Percentiles rank a stretch among this genome's conserved stretches.
Evolutionary conservation across 345 rosid species (phyloP).

Genomic region (Gossypium thurberi): DNA sequence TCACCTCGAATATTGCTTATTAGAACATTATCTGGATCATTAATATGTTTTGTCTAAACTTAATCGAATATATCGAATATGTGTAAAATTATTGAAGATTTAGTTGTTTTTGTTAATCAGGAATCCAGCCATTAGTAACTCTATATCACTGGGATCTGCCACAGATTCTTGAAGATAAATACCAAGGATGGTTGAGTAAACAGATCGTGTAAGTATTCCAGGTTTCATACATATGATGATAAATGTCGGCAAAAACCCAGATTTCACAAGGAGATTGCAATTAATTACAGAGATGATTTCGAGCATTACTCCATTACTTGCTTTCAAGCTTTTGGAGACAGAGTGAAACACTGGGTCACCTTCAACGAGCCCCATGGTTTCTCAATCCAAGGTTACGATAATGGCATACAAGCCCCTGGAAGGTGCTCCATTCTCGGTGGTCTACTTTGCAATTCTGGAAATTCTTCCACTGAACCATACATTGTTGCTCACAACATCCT

Average conservation of each 20-base stretch:
- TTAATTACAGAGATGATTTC: constrained; percentile 57
- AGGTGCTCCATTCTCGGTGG: constrained; percentile 81
- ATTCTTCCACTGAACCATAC: constrained; percentile 73
- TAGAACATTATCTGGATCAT: no score
- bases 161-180: constrained; percentile 80
- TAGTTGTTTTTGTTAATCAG: constrained; percentile 31
- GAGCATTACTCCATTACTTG: constrained; percentile 71
- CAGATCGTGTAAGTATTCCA: constrained; percentile 51
- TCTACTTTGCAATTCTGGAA: constrained; percentile 62
- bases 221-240: not conserved
- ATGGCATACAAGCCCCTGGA: constrained; percentile 92
- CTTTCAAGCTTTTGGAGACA: constrained; percentile 75
- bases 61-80: not conserved
- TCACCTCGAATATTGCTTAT: no score
- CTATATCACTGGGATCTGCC: constrained; percentile 99
- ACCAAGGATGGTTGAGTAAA: constrained; percentile 73
- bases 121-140: constrained; percentile 85
- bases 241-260: not conserved
- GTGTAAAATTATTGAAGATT: not conserved
- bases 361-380: constrained; percentile 88
- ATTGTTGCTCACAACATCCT: constrained; percentile 81
- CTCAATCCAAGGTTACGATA: constrained; percentile 82
- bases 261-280: constrained; percentile 5
- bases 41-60: no score
- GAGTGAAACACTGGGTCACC: constrained; percentile 88